Conservation (phyloP, 805 yeast species). For the Kodamaea fukazawae region DNA sequence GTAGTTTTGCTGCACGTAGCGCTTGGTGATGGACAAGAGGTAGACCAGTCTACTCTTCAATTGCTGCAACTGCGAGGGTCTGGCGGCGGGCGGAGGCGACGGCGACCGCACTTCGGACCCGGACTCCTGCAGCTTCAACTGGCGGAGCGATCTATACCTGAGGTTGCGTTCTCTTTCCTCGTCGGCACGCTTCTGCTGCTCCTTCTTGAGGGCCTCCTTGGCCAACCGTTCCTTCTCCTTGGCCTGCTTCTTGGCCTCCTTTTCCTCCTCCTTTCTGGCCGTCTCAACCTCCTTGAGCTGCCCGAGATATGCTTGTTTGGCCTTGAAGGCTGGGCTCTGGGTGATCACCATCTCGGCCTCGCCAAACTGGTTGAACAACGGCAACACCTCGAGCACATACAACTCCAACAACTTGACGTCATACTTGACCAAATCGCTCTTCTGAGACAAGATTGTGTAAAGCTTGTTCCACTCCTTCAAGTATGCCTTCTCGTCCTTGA, state of each 20-base stretch:
- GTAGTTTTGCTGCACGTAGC: slow-evolving; percentile 26
- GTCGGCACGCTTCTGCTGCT: slow-evolving; percentile 13
- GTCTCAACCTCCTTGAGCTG: slow-evolving; percentile 15
- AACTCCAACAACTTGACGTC: slow-evolving; percentile 28
- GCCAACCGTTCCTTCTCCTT: slow-evolving; percentile 18
- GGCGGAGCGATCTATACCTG: slow-evolving; percentile 30
- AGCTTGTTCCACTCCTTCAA: slow-evolving; percentile 8
- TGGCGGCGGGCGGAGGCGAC: neutral
- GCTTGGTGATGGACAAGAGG: slow-evolving; percentile 17
- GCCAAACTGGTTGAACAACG: slow-evolving; percentile 25
- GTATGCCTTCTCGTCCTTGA: slow-evolving; percentile 8
- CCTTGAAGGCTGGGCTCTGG: slow-evolving; percentile 17
- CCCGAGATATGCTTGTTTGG: slow-evolving; percentile 4
- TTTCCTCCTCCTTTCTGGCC: slow-evolving; percentile 11
- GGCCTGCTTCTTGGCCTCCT: slow-evolving; percentile 19
- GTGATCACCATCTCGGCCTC: slow-evolving; percentile 28
- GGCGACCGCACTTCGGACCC: slow-evolving; percentile 5
- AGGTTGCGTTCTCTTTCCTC: slow-evolving; percentile 20
- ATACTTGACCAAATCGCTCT: slow-evolving; percentile 11
- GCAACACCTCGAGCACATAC: slow-evolving; percentile 35
- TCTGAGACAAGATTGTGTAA: slow-evolving; percentile 4
- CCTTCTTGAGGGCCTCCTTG: slow-evolving; percentile 21
- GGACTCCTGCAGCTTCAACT: slow-evolving; percentile 21
- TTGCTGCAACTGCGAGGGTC: slow-evolving; percentile 5
- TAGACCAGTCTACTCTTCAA: slow-evolving; percentile 19